These are phyloP conservation scores for Eucalyptus paniculata DNA, from an alignment of 345 rosid species.

Conservation along the genomic window DNA sequence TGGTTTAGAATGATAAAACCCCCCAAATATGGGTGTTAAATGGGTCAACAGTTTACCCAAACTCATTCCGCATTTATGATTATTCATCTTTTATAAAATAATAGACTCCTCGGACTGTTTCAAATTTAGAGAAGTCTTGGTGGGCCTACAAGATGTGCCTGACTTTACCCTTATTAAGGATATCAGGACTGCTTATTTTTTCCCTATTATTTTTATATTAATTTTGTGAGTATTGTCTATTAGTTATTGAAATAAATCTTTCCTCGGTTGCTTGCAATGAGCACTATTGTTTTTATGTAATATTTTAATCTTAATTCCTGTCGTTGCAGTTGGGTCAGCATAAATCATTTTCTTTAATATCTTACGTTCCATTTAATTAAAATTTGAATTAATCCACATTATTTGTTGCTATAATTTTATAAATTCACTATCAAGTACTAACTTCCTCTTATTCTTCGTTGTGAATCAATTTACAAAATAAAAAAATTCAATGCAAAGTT, in stretches of 20 bases:
- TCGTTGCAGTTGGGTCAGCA: neutral
- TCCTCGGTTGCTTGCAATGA: neutral
- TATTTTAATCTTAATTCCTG: no score
- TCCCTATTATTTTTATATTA: neutral
- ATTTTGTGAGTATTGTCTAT: neutral
- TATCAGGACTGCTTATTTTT: no score
- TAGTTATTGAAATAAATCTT: neutral
- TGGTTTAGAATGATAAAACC: no score
- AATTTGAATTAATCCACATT: neutral
- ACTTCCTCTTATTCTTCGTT: no score
- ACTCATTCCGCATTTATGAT: rapidly evolving
- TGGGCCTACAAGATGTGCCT: neutral
- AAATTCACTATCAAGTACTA: neutral
- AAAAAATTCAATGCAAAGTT: neutral
- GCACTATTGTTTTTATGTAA: neutral
- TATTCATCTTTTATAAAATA: neutral
- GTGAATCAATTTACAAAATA: no score
- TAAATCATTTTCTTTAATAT: no score
- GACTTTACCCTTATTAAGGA: no score
- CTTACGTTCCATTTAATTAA: neutral
- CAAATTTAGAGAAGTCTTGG: neutral
- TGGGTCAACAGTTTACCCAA: neutral
- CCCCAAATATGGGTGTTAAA: neutral
- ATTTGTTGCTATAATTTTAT: neutral
- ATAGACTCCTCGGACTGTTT: neutral